A percentile compares a stretch with the other conserved stretches of the same genome.
These are phyloP conservation scores for Lyophyllum semitale DNA, from an alignment of 768 basidiomycete genomes.

Conservation along the genomic window DNA sequence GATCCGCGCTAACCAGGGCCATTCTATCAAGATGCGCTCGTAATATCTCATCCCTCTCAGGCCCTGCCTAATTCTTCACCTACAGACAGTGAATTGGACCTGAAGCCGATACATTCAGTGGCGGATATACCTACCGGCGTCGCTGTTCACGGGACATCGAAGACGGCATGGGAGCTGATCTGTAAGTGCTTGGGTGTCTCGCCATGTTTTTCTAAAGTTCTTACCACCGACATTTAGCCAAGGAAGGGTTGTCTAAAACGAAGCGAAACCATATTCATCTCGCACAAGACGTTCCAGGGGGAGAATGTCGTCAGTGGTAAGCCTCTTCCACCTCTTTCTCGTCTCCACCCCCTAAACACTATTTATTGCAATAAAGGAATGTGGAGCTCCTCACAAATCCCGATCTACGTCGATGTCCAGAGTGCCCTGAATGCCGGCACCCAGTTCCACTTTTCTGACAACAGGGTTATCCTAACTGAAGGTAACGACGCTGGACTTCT, in stretches of 20 bases:
- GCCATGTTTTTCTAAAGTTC: neutral
- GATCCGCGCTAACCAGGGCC: constrained; percentile 91
- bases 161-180: constrained; percentile 69
- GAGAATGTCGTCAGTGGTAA: constrained; percentile 75
- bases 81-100: constrained; percentile 66
- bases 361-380: constrained; percentile 55
- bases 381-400: constrained; percentile 72
- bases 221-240: constrained; percentile 39
- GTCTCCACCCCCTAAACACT: neutral
- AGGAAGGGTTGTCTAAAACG: constrained; percentile 81
- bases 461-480: constrained; percentile 86
- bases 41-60: neutral
- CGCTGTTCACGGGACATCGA: constrained; percentile 82
- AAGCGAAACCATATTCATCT: constrained; percentile 90
- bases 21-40: constrained; percentile 69
- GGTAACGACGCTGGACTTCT: constrained; percentile 71
- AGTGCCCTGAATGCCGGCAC: constrained; percentile 70
- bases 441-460: constrained; percentile 77
- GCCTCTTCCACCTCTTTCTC: constrained; percentile 20
- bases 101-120: constrained; percentile 56
- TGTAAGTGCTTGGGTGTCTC: constrained; percentile 38
- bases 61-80: neutral
- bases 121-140: constrained; percentile 69
- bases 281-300: constrained; percentile 72
- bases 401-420: constrained; percentile 80